Conservation (phyloP, 495 filamentous ascomycete genomes). For the Trichoderma virens region DNA sequence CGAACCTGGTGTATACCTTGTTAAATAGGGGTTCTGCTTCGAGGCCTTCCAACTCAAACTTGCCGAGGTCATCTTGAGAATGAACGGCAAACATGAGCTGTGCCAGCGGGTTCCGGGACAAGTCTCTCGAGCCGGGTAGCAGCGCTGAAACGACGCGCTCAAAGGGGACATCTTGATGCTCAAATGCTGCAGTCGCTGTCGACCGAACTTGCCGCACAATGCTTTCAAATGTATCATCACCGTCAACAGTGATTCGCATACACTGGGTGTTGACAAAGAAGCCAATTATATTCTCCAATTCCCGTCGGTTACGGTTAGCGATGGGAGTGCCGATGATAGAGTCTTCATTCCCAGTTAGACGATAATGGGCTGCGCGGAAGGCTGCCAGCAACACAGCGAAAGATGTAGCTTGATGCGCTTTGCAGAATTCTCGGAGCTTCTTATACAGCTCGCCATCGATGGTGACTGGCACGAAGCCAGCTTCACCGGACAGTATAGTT, state of each 20-base stretch:
- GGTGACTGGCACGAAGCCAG: constrained; percentile 11
- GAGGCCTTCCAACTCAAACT: constrained; percentile 13
- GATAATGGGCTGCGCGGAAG: constrained; percentile 14
- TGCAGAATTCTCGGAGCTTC: constrained; percentile 11
- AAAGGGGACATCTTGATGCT: constrained; percentile 15
- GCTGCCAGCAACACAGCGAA: constrained; percentile 14
- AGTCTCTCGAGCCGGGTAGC: constrained; percentile 13
- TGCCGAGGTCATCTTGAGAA: constrained; percentile 16
- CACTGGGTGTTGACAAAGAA: constrained; percentile 17
- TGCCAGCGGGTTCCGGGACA: constrained; percentile 14
- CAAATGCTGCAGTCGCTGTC: constrained; percentile 11
- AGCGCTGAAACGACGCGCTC: constrained; percentile 14
- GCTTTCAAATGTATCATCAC: constrained; percentile 12
- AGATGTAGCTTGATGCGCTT: constrained; percentile 6
- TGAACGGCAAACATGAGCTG: constrained; percentile 15
- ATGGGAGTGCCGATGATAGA: constrained; percentile 14
- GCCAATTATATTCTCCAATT: constrained; percentile 14
- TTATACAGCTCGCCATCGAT: constrained; percentile 12
- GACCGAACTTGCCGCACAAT: constrained; percentile 14
- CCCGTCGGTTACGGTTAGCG: constrained; percentile 14
- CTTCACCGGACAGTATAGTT: constrained; percentile 11
- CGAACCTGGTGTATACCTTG: constrained; percentile 12
- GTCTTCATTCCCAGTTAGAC: constrained; percentile 14
- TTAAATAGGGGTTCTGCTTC: constrained; percentile 11
- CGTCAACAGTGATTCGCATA: constrained; percentile 12